These are phyloP conservation scores for Apiospora aurea DNA, from an alignment of 2,329 filamentous ascomycete species.

Conservation along the genomic window DNA sequence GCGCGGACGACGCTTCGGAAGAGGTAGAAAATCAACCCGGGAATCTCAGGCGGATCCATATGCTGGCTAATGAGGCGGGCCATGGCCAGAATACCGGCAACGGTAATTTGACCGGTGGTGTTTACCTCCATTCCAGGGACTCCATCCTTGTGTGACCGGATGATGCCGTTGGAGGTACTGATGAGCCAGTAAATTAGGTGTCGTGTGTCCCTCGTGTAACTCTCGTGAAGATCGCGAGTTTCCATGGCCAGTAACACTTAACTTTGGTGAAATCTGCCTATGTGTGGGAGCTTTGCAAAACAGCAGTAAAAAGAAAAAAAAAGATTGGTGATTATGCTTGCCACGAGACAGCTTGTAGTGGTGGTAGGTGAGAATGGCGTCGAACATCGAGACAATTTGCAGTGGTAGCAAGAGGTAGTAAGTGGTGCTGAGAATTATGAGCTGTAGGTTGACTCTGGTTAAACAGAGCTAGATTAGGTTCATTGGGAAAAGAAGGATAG, in stretches of 20 bases:
- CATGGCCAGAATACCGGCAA: neutral
- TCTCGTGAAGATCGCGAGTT: neutral
- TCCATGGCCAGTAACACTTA: neutral
- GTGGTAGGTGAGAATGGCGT: too few relatives aligned
- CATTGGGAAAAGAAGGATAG: too few relatives aligned
- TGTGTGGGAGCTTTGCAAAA: neutral
- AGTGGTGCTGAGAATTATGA: too few relatives aligned
- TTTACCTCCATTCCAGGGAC: neutral
- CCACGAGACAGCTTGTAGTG: too few relatives aligned
- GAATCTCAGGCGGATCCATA: neutral
- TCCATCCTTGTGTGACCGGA: neutral
- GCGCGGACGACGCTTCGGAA: neutral
- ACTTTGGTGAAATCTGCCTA: neutral
- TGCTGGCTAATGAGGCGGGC: neutral
- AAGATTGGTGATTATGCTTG: too few relatives aligned
- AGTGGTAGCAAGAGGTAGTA: too few relatives aligned
- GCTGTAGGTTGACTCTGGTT: too few relatives aligned
- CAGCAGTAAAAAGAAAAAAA: too few relatives aligned
- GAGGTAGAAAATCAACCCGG: neutral
- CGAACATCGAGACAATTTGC: too few relatives aligned
- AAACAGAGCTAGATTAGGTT: too few relatives aligned
- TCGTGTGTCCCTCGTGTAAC: neutral
- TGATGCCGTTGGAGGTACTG: neutral
- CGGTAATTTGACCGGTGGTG: neutral
- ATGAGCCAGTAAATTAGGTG: neutral